These are phyloP conservation scores for Pichia sp. DNA, from an alignment of 1,139 yeast species.

Conservation along the genomic window DNA sequence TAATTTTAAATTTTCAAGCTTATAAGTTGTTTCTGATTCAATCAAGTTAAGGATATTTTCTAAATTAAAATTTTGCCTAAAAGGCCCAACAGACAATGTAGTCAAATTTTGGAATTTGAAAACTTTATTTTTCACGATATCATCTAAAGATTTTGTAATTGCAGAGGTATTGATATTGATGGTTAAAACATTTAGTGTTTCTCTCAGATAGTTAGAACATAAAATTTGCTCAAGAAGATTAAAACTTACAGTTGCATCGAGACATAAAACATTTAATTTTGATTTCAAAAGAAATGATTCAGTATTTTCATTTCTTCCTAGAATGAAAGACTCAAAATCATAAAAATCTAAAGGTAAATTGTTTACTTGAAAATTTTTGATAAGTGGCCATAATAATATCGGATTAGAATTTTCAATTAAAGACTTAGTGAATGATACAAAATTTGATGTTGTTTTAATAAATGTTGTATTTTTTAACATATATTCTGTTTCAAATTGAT, in stretches of 20 bases:
- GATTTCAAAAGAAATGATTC: constrained; percentile 5
- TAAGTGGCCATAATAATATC: constrained; percentile 1
- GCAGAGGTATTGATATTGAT: constrained; percentile 9
- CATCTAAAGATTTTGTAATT: background rate
- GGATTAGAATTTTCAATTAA: constrained; percentile 1
- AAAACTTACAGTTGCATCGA: constrained; percentile 15
- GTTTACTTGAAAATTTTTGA: constrained; percentile 15
- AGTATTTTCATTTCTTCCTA: background rate
- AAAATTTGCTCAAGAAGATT: constrained; percentile 10
- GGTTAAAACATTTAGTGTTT: constrained; percentile 5
- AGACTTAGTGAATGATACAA: constrained; percentile 12
- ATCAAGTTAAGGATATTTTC: constrained; percentile 6
- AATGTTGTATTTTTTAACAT: constrained; percentile 16
- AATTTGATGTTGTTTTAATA: constrained; percentile 20
- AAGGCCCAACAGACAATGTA: constrained; percentile 16
- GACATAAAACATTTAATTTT: constrained; percentile 9
- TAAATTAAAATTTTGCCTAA: constrained; percentile 13
- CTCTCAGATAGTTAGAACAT: constrained; percentile 6
- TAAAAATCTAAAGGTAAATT: constrained; percentile 25
- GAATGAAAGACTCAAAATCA: constrained; percentile 20
- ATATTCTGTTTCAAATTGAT: constrained; percentile 23
- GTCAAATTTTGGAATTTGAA: constrained; percentile 11
- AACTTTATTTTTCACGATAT: background rate
- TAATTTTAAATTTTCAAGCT: constrained; percentile 7
- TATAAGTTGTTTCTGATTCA: background rate